phyloP scores from a whole-genome alignment of 176 grass and related monocot genomes.

The Rhipidocladum racemiflorum region DNA sequence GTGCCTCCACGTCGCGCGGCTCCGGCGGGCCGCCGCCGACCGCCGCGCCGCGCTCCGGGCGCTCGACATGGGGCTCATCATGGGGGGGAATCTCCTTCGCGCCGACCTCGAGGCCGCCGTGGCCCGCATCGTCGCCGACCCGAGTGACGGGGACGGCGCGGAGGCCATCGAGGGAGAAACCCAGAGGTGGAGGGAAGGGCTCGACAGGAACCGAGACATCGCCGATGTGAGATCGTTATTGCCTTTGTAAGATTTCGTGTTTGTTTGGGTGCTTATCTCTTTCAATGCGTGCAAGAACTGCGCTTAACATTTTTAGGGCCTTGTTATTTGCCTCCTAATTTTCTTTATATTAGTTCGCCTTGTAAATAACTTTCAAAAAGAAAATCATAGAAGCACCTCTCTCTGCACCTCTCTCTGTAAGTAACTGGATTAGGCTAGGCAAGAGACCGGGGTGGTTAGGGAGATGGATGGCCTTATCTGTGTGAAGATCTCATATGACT shows the following conservation, averaged over 20 bases:
- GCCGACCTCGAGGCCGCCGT: conserved; percentile 53
- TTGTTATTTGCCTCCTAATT: not conserved
- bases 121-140: conserved; percentile 34
- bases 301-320: not conserved
- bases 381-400: too few relatives aligned
- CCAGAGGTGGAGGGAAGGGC: conserved; percentile 53
- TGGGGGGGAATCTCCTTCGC: conserved; percentile 70
- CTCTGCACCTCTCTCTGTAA: too few relatives aligned
- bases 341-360: not conserved
- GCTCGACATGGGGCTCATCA: conserved; percentile 94
- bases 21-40: conserved; percentile 32
- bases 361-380: too few relatives aligned
- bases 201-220: conserved; percentile 55
- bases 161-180: conserved; percentile 10
- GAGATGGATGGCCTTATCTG: not conserved
- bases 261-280: not conserved
- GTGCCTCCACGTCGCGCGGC: conserved; percentile 80
- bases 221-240: conserved; percentile 54
- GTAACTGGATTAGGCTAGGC: not conserved
- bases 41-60: conserved; percentile 55
- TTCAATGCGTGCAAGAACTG: not conserved
- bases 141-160: not conserved
- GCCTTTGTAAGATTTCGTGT: conserved; percentile 23
- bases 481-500: not conserved
- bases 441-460: not conserved